Evolutionary conservation across 2,329 filamentous ascomycete genomes (phyloP).

Genomic region (Paecilomyces sp.): DNA sequence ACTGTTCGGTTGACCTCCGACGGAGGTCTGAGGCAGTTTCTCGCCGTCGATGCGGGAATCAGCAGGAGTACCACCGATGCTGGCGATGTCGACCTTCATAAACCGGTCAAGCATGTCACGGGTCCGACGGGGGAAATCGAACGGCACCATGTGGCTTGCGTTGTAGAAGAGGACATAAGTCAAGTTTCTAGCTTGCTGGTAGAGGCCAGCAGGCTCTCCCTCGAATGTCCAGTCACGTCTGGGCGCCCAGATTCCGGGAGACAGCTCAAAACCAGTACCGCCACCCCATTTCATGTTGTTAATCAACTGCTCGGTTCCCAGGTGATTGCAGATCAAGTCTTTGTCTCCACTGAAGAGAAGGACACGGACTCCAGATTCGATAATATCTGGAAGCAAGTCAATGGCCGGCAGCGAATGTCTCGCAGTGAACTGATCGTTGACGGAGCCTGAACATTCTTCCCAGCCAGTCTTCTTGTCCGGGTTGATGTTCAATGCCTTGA

Average conservation of each 20-base stretch:
- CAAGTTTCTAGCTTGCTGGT: constrained; percentile 88
- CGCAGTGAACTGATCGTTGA: constrained; percentile 64
- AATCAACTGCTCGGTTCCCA: constrained; percentile 88
- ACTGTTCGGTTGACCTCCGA: constrained; percentile 65
- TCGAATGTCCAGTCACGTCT: constrained; percentile 92
- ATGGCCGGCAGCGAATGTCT: constrained; percentile 66
- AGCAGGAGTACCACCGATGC: constrained; percentile 71
- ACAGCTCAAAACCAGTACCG: constrained; percentile 81
- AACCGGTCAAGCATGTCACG: constrained; percentile 98
- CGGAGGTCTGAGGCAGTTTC: constrained; percentile 68
- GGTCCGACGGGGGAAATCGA: constrained; percentile 77
- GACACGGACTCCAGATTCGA: constrained; percentile 65
- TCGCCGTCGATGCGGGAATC: constrained; percentile 81
- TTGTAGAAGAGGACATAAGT: constrained; percentile 96
- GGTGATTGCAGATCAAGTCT: constrained; percentile 94
- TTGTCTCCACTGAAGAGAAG: constrained; percentile 89
- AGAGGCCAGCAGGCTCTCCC: constrained; percentile 78
- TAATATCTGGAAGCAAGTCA: constrained; percentile 66
- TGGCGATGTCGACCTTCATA: constrained; percentile 84
- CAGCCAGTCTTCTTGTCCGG: constrained; percentile 77
- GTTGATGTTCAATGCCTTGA: constrained; percentile 73
- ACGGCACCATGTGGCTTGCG: constrained; percentile 96
- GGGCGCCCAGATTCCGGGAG: constrained; percentile 84
- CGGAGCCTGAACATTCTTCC: constrained; percentile 79
- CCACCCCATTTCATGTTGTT: constrained; percentile 87